Evolutionary conservation across 2,329 filamentous ascomycete species (phyloP).

Genomic region (Fusarium sp.): DNA sequence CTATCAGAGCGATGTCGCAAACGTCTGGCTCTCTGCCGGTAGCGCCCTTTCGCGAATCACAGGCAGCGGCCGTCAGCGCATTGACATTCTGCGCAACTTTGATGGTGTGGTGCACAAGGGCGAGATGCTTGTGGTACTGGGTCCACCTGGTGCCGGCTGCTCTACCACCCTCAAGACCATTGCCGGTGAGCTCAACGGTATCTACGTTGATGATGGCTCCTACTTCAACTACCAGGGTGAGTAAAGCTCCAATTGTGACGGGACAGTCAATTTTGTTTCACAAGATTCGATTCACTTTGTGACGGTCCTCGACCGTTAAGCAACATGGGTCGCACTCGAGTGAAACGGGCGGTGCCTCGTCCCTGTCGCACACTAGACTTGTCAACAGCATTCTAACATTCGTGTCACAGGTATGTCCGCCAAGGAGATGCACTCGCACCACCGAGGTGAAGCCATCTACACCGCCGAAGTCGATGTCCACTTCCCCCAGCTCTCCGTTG

Average conservation of each 20-base stretch:
- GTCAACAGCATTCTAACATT: constrained; percentile 33
- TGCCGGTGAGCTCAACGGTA: constrained; percentile 86
- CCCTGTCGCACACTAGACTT: constrained; percentile 7
- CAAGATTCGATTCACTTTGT: constrained; percentile 8
- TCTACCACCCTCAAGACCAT: constrained; percentile 90
- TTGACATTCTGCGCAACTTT: constrained; percentile 78
- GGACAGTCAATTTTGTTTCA: constrained; percentile 13
- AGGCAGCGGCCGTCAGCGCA: constrained; percentile 67
- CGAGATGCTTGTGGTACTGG: constrained; percentile 83
- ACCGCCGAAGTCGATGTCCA: constrained; percentile 88
- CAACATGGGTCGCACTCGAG: constrained; percentile 9
- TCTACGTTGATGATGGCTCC: constrained; percentile 78
- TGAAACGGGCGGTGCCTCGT: constrained; percentile 24
- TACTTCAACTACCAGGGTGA: constrained; percentile 87
- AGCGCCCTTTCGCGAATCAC: constrained; percentile 66
- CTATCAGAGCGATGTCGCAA: constrained; percentile 78
- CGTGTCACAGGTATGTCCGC: constrained; percentile 70
- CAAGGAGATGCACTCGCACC: constrained; percentile 82
- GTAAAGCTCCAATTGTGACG: constrained; percentile 25
- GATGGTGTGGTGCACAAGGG: constrained; percentile 79
- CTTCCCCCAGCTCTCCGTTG: constrained; percentile 83
- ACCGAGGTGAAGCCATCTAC: constrained; percentile 90
- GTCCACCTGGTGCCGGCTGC: constrained; percentile 82
- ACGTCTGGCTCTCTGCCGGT: constrained; percentile 69
- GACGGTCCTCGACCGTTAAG: constrained; percentile 7